phyloP scores from a whole-genome alignment of 2,329 filamentous ascomycete species.

The Penicillium sp. region DNA sequence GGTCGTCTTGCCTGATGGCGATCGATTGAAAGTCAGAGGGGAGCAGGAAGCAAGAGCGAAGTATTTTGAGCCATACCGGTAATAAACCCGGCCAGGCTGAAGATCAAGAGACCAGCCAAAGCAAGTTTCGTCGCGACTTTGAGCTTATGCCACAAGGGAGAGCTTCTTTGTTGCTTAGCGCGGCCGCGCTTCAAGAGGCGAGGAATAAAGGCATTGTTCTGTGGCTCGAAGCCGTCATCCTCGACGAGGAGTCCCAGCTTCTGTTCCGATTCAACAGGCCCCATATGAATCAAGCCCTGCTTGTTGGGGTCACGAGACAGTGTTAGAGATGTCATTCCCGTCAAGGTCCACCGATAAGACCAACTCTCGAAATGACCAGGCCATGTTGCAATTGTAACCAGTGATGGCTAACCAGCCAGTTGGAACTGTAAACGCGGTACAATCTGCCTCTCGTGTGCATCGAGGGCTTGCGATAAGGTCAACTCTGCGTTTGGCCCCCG shows the following conservation, averaged over 20 bases:
- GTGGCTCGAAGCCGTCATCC: neutral
- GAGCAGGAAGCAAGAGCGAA: neutral
- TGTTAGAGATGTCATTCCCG: constrained; percentile 7
- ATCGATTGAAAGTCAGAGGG: neutral
- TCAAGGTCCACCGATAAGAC: neutral
- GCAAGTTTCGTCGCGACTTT: constrained; percentile 8
- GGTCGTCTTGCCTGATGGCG: constrained; percentile 6
- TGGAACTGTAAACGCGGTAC: neutral
- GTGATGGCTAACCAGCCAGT: neutral
- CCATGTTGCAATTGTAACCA: constrained; percentile 5
- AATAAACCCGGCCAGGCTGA: constrained; percentile 3
- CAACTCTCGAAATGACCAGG: constrained; percentile 4
- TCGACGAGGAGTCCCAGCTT: constrained; percentile 7
- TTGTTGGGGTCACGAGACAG: constrained; percentile 10
- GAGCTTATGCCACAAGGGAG: constrained; percentile 9
- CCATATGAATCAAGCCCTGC: constrained; percentile 5
- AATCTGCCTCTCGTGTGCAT: neutral
- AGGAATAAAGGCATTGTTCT: constrained; percentile 7
- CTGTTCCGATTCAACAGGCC: constrained; percentile 6
- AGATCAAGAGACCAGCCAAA: constrained; percentile 10
- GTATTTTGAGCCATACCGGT: no score
- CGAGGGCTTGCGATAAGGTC: neutral
- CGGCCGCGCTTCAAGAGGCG: neutral
- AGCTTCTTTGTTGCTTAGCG: constrained; percentile 7
- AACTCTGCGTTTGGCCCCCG: constrained; percentile 5